Base-by-base conservation (phyloP, 495 filamentous ascomycete species). In the Rhypophila decipiens region DNA sequence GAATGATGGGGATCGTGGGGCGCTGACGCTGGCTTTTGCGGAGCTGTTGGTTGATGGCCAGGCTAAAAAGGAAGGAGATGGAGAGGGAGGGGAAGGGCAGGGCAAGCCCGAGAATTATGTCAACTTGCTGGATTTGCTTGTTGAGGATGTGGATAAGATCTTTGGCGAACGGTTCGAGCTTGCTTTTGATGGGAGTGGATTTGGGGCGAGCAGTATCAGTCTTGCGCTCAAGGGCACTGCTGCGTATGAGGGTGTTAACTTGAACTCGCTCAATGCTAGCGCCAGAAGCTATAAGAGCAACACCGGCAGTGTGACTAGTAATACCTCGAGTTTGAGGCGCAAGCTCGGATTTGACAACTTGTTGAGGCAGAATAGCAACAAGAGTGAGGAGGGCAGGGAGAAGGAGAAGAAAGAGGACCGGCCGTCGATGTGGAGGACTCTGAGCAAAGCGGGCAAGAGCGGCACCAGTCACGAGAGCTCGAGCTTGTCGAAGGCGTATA, bases 1-100 rank as follows among this genome's bases (percentile, higher is more conserved):
- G 10, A 95, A 93, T 61, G 93, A 96, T 57, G 87, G 88, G 39
- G 91, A 96, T 60, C 80, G 91, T 27, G 93, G 93, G 22, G 87
- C 87, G 39, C 66, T 98, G 56, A 96, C 88, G 2, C 83, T 86
- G 22, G 88, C 88, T 12, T 96, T 98, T 68, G 84, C 90, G 1
- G 93, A 96, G 56, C 71, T 96, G 40, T 71, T 98, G 10, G 84
- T 90, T 4, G 75, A 82, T 31, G 82, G 90, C 50, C n/a, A n/a
- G n/a, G n/a, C n/a, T n/a, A n/a, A n/a, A n/a, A n/a, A n/a, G n/a
- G n/a, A n/a, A n/a, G n/a, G n/a, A n/a, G n/a, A n/a, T n/a, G n/a
- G n/a, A n/a, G n/a, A n/a, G n/a, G n/a, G n/a, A n/a, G n/a, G n/a
- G n/a, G n/a, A n/a, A n/a, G n/a, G n/a, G n/a, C n/a, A n/a, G n/a